Evolutionary conservation across 345 rosid genomes (phyloP).

Genomic region (Sonneratia caseolaris): DNA sequence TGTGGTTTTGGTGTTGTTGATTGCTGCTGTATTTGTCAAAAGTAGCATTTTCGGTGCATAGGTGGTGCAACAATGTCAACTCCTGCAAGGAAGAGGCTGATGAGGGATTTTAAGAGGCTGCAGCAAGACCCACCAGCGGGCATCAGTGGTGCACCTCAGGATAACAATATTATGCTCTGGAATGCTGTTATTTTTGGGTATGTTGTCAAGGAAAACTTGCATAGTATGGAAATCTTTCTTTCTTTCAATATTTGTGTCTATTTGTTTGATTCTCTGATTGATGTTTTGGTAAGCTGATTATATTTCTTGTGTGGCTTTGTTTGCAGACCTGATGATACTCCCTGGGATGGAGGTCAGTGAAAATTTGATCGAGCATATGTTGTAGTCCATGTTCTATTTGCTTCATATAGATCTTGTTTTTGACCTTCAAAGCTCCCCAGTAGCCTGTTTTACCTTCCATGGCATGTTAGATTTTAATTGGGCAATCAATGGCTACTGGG

Average conservation of each 20-base stretch:
- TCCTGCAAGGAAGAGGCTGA: slow-evolving; percentile 67
- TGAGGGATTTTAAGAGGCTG: slow-evolving; percentile 59
- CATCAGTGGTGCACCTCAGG: slow-evolving; percentile 62
- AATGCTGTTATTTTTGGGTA: slow-evolving; percentile 65
- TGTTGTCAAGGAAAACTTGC: neutral
- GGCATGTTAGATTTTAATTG: neutral
- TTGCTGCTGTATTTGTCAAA: neutral
- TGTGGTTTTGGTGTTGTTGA: neutral
- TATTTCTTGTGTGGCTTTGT: neutral
- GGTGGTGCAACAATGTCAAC: slow-evolving; percentile 36
- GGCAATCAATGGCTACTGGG: neutral
- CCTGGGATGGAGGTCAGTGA: slow-evolving; percentile 28
- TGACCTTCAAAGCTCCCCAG: neutral
- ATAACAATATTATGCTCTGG: slow-evolving; percentile 55
- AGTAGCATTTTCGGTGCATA: neutral
- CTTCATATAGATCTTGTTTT: neutral
- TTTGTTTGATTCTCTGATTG: neutral
- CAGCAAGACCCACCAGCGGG: slow-evolving; percentile 71
- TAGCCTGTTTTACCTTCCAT: neutral
- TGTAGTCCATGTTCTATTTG: neutral
- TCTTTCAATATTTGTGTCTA: neutral
- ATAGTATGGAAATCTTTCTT: neutral
- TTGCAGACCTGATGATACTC: slow-evolving; percentile 57
- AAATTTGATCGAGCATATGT: neutral
- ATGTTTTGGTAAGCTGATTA: neutral